Evolutionary conservation across 176 grass and related monocot genomes (phyloP).

Genomic region (Aegilops bicornis): DNA sequence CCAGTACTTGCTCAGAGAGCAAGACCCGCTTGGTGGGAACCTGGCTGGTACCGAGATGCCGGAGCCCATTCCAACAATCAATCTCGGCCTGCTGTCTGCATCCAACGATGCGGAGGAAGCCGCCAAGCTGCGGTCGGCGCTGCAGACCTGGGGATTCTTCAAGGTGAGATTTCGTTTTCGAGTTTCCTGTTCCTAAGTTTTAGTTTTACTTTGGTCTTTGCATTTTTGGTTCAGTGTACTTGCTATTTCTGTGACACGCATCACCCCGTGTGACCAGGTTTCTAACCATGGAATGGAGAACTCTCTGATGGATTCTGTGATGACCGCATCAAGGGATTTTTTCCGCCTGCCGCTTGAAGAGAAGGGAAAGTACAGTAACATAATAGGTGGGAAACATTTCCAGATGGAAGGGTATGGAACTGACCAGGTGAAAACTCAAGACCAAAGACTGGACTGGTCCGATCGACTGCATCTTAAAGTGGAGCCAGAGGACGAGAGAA

Average conservation of each 20-base stretch:
- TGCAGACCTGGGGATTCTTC: slow-evolving; percentile 59
- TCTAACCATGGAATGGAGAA: slow-evolving; percentile 42
- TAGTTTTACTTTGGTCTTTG: not conserved
- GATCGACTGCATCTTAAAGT: slow-evolving; percentile 57
- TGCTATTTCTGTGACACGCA: not conserved
- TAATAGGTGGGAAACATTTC: slow-evolving; percentile 47
- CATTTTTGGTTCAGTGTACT: not conserved
- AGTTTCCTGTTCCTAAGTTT: not conserved
- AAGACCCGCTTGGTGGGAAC: slow-evolving; percentile 8
- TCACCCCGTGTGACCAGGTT: slow-evolving; percentile 6
- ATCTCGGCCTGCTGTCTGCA: slow-evolving; percentile 40
- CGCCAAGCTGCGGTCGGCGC: slow-evolving; percentile 41
- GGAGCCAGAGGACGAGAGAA: slow-evolving; percentile 53
- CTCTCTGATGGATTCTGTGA: slow-evolving; percentile 46
- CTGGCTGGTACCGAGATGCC: slow-evolving; percentile 13
- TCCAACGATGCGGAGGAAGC: slow-evolving; percentile 25
- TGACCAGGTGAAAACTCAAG: slow-evolving; percentile 40
- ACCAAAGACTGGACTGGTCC: slow-evolving; percentile 53
- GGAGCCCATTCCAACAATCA: slow-evolving; percentile 37
- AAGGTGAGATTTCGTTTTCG: slow-evolving; percentile 12
- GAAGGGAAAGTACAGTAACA: slow-evolving; percentile 51
- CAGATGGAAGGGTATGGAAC: slow-evolving; percentile 63
- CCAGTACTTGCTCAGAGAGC: slow-evolving; percentile 24
- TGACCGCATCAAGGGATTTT: slow-evolving; percentile 30
- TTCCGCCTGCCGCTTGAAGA: slow-evolving; percentile 40